Evolutionary conservation across 1,284 basidiomycete species (phyloP), one percentile per base, ranked within the genome.

Genomic region (Cutaneotrichosporon daszewskae): DNA sequence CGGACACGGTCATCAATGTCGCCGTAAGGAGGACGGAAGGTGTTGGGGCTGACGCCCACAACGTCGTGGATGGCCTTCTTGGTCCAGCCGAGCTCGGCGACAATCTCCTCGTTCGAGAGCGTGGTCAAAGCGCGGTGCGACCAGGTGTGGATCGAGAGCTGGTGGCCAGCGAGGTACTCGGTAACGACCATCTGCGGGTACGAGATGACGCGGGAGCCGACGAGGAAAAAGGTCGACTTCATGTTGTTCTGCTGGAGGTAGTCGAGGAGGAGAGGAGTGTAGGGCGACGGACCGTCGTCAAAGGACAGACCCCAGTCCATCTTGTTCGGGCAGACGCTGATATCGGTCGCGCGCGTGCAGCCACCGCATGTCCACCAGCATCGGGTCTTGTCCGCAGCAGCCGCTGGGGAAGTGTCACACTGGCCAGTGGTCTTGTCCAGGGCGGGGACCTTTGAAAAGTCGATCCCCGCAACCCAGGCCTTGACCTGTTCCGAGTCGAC

Each of bases 61-160:
- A 82, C 76, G 62, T 87, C 84, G 61, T 83, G 79, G 72, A 97
- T 94, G 41, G 83, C 80, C 72, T 88, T 81, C 54, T 83, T 84
- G 46, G 88, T 87, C 85, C 87, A 96, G 35, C 86, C 90, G 37
- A 97, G 77, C 71, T 96, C 91, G 19, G 90, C 90, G 17, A 96
- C 87, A 49, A 96, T 80, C 74, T 95, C 76, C 62, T 81, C 82
- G 63, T 83, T 97, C 36, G 87, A 82, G 49, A 91, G 75, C 27
- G 81, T 80, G 12, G 92, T 97, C 28, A 91, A 40, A 17, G 43
- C 62, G 5, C 55, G 68, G 56, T 77, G 75, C 6, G 72, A 71
- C 73, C 74, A 77, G 37, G 76, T 77, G 65, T 77, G 76, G 11
- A 74, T 73, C 40, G 63, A 65, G 32, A 68, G 54, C 52, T 68